These are phyloP conservation scores for Phialophora tarda DNA, from an alignment of 2,329 filamentous ascomycete genomes.

Conservation along the genomic window DNA sequence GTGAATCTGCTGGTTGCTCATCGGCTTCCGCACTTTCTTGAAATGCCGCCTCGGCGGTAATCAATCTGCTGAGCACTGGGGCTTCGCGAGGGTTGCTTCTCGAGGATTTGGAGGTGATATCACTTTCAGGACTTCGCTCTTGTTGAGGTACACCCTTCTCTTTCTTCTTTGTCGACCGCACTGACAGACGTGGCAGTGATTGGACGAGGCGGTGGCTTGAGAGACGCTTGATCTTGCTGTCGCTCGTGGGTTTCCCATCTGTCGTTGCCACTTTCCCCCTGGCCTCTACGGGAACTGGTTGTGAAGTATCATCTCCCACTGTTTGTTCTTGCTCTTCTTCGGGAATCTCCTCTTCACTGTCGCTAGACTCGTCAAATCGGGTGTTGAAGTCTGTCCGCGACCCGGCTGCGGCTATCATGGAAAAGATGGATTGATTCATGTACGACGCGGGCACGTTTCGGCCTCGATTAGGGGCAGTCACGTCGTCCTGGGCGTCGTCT, in stretches of 20 bases:
- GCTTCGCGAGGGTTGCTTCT: constrained; percentile 57
- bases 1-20: constrained; percentile 21
- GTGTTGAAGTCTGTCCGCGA: constrained; percentile 81
- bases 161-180: constrained; percentile 36
- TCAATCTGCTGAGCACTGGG: constrained; percentile 77
- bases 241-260: constrained; percentile 13
- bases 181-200: constrained; percentile 65
- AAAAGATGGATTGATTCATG: constrained; percentile 94
- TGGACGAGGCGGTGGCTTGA: constrained; percentile 66
- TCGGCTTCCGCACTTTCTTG: constrained; percentile 38
- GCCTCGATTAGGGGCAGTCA: constrained; percentile 59
- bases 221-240: constrained; percentile 32
- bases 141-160: constrained; percentile 16
- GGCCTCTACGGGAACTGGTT: constrained; percentile 4
- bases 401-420: constrained; percentile 85
- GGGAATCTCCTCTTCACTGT: constrained; percentile 67
- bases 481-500: constrained; percentile 66
- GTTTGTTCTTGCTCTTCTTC: constrained; percentile 27
- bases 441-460: constrained; percentile 58
- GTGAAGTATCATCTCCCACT: constrained; percentile 4
- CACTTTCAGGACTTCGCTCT: constrained; percentile 31
- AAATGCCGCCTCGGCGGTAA: constrained; percentile 72
- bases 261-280: constrained; percentile 1
- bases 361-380: constrained; percentile 81
- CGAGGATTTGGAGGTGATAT: constrained; percentile 30